phyloP scores from a whole-genome alignment of 2,329 filamentous ascomycete species.

The Lachnellula occidentalis region DNA sequence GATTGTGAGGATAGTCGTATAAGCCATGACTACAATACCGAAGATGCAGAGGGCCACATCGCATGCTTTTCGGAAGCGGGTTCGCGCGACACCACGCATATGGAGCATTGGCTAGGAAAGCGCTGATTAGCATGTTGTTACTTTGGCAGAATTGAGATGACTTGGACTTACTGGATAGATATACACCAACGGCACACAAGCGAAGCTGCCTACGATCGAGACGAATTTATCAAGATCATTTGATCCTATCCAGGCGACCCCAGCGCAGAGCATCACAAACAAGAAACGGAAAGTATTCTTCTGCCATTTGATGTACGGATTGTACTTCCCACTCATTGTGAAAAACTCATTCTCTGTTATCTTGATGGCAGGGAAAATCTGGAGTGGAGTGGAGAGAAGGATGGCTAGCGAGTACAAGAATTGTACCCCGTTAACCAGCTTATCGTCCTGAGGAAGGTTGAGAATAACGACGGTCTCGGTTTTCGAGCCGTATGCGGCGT shows the following conservation, averaged over 20 bases:
- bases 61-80: slow-evolving; percentile 57
- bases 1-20: slow-evolving; percentile 83
- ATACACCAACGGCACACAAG: slow-evolving; percentile 93
- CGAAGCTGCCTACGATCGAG: slow-evolving; percentile 91
- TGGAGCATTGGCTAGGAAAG: slow-evolving; percentile 92
- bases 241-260: slow-evolving; percentile 87
- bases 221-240: slow-evolving; percentile 97
- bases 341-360: slow-evolving; percentile 95
- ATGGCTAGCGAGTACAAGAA: slow-evolving; percentile 99
- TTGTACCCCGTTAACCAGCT: slow-evolving; percentile 91
- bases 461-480: slow-evolving; percentile 96
- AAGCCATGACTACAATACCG: slow-evolving; percentile 81
- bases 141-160: not conserved
- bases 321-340: slow-evolving; percentile 92
- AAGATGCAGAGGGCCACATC: slow-evolving; percentile 77
- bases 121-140: slow-evolving; percentile 58
- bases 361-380: slow-evolving; percentile 95
- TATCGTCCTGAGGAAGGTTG: slow-evolving; percentile 93
- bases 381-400: slow-evolving; percentile 85
- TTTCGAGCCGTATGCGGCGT: slow-evolving; percentile 89
- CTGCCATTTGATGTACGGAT: slow-evolving; percentile 98
- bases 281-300: slow-evolving; percentile 97
- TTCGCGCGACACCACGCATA: slow-evolving; percentile 71
- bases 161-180: slow-evolving; percentile 83
- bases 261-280: slow-evolving; percentile 78